Base-by-base conservation (phyloP, 805 yeast species). In the Candida ipomoeae region DNA sequence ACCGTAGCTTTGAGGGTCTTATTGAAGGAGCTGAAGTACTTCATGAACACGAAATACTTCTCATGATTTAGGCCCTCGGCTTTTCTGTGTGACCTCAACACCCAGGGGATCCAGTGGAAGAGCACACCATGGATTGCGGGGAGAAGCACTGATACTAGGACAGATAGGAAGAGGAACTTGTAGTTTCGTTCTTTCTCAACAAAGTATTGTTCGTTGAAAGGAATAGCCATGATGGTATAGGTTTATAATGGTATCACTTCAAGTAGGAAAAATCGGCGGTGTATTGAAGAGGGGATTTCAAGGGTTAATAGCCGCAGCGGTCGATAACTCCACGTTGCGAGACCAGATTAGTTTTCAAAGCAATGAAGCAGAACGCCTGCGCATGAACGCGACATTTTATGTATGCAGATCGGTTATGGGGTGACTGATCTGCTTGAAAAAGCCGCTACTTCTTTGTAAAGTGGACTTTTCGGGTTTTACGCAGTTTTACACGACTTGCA, bases 71-170 rank as follows among this genome's bases (percentile, higher is more conserved):
- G 44, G 8, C 59, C 17, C 8, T 50, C 44, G 3, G 53, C 46
- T 8, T 42, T 46, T 50, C 75, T 57, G 15, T 48, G 55, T 0
- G 49, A 40, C 48, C 79, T 55, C 11, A 73, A 52, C 33, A 39
- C 58, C 34, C 63, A 54, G 3, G 79, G 79, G 6, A 73, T 57
- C 78, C 79, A 74, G 41, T 66, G 64, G 56, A 74, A 73, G 3
- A 74, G n/a, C 1, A 70, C 6, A 2, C 81, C 81, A 59, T 76
- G 74, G 6, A 65, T 20, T 1, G 66, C 42, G 7, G 77, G 58
- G 1, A 63, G 48, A 3, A 55, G 32, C 2, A 73, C 11, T 6
- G 64, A 55, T 11, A 68, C 34, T 1, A 62, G 63, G 48, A 67
- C 67, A 7, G 66, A 55, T 14, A 70, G 52, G 72, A 79, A 73